Evolutionary conservation across 2,329 filamentous ascomycete genomes (phyloP).

Genomic region (Bipolaris gigantea): DNA sequence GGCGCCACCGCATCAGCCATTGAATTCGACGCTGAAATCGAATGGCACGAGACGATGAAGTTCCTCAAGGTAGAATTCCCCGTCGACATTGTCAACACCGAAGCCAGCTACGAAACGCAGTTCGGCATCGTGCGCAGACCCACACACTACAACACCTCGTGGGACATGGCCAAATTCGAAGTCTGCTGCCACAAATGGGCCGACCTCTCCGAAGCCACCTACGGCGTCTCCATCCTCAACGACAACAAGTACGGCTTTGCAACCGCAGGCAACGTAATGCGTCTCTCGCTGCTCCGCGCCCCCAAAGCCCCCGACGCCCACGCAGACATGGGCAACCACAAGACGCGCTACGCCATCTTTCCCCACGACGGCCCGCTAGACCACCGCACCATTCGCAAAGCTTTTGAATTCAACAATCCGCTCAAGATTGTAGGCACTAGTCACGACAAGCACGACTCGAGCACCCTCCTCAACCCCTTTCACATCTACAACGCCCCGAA

Average conservation of each 20-base stretch:
- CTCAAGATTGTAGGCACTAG: constrained; percentile 57
- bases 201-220: constrained; percentile 83
- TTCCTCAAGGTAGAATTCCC: constrained; percentile 99
- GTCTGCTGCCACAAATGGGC: constrained; percentile 96
- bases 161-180: constrained; percentile 98
- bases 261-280: constrained; percentile 85
- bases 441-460: constrained; percentile 28
- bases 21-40: constrained; percentile 81
- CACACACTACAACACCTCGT: constrained; percentile 96
- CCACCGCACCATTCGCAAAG: constrained; percentile 75
- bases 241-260: constrained; percentile 97
- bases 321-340: constrained; percentile 89
- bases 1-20: constrained; percentile 69
- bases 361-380: constrained; percentile 77
- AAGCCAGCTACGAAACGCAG: constrained; percentile 93
- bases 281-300: constrained; percentile 79
- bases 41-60: constrained; percentile 96
- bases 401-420: constrained; percentile 88
- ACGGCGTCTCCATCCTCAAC: constrained; percentile 90
- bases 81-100: constrained; percentile 84
- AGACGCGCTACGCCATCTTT: constrained; percentile 86
- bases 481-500: constrained; percentile 65
- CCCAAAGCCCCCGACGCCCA: constrained; percentile 92
- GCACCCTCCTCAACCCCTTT: constrained; percentile 61
- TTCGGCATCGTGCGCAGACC: constrained; percentile 86